Evolutionary conservation across 106 monocot genomes (phyloP).

Genomic region (Narthecium ossifragum): DNA sequence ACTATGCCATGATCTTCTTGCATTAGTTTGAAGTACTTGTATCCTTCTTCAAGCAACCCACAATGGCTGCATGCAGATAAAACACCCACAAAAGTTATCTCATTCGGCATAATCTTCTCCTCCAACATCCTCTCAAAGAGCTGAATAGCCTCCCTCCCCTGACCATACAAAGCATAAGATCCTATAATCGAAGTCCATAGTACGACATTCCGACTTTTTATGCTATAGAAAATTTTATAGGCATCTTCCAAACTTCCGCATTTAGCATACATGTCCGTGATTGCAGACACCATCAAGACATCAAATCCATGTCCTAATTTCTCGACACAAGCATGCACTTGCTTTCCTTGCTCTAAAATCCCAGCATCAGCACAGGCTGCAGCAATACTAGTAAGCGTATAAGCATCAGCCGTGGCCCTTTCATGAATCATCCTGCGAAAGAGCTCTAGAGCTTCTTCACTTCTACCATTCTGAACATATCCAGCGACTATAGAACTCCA

Average conservation of each 20-base stretch:
- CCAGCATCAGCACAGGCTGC: conserved; percentile 65
- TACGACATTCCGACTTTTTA: conserved; percentile 27
- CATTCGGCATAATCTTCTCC: conserved; percentile 72
- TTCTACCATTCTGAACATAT: conserved; percentile 54
- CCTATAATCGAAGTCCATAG: conserved; percentile 67
- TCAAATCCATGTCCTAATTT: conserved; percentile 60
- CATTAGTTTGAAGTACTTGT: conserved; percentile 54
- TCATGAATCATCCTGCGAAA: conserved; percentile 43
- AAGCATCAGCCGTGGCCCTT: conserved; percentile 27
- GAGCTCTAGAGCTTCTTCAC: conserved; percentile 46
- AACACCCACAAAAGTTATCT: conserved; percentile 51
- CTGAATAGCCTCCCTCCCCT: conserved; percentile 42
- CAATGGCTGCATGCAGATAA: conserved; percentile 75
- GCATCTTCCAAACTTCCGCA: conserved; percentile 81
- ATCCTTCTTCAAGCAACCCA: conserved; percentile 51
- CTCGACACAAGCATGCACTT: conserved; percentile 55
- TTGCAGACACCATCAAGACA: conserved; percentile 34
- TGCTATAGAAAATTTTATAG: conserved; percentile 23
- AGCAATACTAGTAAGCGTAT: conserved; percentile 54
- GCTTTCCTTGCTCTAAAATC: conserved; percentile 53
- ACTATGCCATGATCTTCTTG: conserved; percentile 41
- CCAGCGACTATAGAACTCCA: conserved; percentile 78
- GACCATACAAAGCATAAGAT: conserved; percentile 57
- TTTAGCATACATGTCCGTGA: conserved; percentile 79
- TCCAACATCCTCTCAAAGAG: conserved; percentile 51